Evolutionary conservation across 345 rosid species (phyloP), one percentile per base, ranked within the genome.

Genomic region (Populus nigra): DNA sequence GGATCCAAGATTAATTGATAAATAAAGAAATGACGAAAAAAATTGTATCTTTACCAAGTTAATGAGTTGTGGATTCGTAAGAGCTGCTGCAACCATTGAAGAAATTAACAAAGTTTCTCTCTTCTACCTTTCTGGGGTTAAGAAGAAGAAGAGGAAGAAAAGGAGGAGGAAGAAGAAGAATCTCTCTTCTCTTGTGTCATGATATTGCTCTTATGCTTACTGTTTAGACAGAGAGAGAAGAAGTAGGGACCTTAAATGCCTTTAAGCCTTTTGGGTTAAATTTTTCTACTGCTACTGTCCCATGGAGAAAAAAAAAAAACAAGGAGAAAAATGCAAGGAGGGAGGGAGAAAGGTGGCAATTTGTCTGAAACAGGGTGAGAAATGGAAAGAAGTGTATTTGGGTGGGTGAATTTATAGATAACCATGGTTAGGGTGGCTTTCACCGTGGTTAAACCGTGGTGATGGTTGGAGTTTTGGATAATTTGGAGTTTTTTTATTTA

Each of bases 391-490:
- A 9, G 27, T 36, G 1, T 7, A 31, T 18, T 2, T 16, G 67
- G 49, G 67, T 27, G 33, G 50, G 76, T 69, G 0, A 39, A 39
- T 20, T 69, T 36, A 73, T 59, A 57, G 36, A 33, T 7, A 59
- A 73, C 68, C 23, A 10, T 17, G 50, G 76, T 73, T 15, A 61
- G 68, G 68, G n/a, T n/a, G 65, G 45, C 15, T 25, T 12, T 61
- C 8, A 73, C 76, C 76, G 65, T 55, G 75, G 75, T 72, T 72
- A 49, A 18, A 62, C 11, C 65, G 68, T 35, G 76, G 76, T 65
- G 61, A 27, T 71, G 33, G 22, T 22, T 47, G 36, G 23, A 38
- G 36, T 45, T 71, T 17, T 55, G 39, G 39, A 39, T 31, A 25
- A 25, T 70, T 41, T 27, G 55, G n/a, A 13, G 73, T 13, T 13